These are phyloP conservation scores for Ophiostoma sp. DNA, from an alignment of 2,329 filamentous ascomycete species.

Conservation along the genomic window DNA sequence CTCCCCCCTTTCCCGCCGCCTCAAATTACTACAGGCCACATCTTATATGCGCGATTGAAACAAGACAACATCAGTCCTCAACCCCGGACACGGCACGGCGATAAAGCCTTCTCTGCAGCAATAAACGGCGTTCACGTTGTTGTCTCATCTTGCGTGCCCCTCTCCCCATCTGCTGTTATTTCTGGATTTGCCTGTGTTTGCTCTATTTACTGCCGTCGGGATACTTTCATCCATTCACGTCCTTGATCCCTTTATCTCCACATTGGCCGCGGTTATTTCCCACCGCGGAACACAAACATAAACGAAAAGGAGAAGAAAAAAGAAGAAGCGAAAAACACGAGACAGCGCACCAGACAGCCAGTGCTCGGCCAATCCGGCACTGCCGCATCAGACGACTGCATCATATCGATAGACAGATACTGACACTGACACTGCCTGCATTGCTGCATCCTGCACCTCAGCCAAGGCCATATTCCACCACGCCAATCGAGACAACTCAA, in stretches of 20 bases:
- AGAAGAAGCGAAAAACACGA: neutral
- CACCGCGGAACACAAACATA: neutral
- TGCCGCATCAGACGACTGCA: conserved; percentile 7
- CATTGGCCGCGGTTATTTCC: neutral
- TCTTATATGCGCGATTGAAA: neutral
- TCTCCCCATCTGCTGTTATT: too few relatives aligned
- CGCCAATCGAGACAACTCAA: neutral
- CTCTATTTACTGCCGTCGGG: neutral
- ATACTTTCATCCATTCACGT: neutral
- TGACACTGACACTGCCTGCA: neutral
- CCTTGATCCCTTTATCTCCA: neutral
- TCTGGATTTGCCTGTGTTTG: neutral
- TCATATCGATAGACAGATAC: neutral
- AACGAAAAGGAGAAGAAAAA: neutral
- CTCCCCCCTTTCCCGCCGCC: neutral
- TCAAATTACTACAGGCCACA: neutral
- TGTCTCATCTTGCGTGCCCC: neutral
- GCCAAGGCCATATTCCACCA: neutral
- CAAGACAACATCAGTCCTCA: neutral
- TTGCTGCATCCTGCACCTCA: conserved; percentile 2
- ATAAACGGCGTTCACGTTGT: conserved; percentile 28
- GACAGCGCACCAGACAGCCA: neutral
- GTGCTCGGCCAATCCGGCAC: neutral
- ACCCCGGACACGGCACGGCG: neutral
- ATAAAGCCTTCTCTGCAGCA: conserved; percentile 20